phyloP scores from a whole-genome alignment of 2,329 filamentous ascomycete species.

The Aspergillus sp. region DNA sequence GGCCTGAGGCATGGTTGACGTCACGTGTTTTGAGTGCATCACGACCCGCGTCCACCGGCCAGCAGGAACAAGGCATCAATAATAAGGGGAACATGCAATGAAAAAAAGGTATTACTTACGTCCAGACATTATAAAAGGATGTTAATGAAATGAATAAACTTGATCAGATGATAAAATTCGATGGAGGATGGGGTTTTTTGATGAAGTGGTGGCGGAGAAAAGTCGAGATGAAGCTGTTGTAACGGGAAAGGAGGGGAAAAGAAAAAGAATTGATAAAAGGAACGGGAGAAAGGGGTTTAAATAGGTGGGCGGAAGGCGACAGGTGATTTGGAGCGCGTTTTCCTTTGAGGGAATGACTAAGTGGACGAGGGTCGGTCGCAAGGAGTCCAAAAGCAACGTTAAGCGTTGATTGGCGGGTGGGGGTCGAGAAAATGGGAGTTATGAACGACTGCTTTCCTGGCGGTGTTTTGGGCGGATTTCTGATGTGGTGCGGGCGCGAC shows the following conservation, averaged over 20 bases:
- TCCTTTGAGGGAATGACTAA: slow-evolving; percentile 26
- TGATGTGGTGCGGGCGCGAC: slow-evolving; percentile 3
- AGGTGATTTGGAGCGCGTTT: slow-evolving; percentile 18
- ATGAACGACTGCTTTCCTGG: slow-evolving; percentile 42
- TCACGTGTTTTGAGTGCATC: slow-evolving; percentile 29
- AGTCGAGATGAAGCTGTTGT: slow-evolving; percentile 8
- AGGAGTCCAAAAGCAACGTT: slow-evolving; percentile 23
- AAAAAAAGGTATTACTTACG: slow-evolving; percentile 32
- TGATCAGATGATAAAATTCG: slow-evolving; percentile 11
- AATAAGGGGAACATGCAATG: background rate
- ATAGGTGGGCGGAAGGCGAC: slow-evolving; percentile 28
- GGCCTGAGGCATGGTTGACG: slow-evolving; percentile 18
- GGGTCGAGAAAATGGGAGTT: slow-evolving; percentile 36
- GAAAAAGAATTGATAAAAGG: slow-evolving; percentile 14
- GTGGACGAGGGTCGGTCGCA: slow-evolving; percentile 20
- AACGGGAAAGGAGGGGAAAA: slow-evolving; percentile 19
- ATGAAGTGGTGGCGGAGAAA: slow-evolving; percentile 20
- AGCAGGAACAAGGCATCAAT: background rate
- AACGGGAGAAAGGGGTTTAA: slow-evolving; percentile 27
- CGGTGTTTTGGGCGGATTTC: slow-evolving; percentile 22
- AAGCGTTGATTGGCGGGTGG: slow-evolving; percentile 35
- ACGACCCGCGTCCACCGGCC: slow-evolving; percentile 8
- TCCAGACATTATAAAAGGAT: slow-evolving; percentile 39
- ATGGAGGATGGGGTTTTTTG: slow-evolving; percentile 13
- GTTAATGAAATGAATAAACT: slow-evolving; percentile 10